Percentiles rank a stretch among this genome's conserved stretches.
These are phyloP conservation scores for Shiraia bambusicola DNA, from an alignment of 2,329 filamentous ascomycete genomes.

Conservation along the genomic window DNA sequence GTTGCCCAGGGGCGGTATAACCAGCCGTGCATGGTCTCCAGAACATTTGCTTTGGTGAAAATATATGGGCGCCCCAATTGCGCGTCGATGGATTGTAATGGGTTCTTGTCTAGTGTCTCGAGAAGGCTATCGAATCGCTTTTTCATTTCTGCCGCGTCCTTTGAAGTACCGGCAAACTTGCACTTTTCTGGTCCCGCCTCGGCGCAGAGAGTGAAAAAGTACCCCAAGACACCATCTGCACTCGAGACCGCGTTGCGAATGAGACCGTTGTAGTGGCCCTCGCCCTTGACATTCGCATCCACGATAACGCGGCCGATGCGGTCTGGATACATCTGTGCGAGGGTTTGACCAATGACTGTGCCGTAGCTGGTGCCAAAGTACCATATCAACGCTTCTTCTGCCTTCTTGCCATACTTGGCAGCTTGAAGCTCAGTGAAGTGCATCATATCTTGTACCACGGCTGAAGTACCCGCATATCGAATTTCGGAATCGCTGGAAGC, in stretches of 20 bases:
- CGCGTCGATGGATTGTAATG: neutral
- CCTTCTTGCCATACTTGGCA: conserved; percentile 17
- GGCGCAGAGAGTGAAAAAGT: conserved; percentile 57
- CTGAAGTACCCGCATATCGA: conserved; percentile 20
- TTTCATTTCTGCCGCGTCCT: conserved; percentile 3
- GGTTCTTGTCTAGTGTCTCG: conserved; percentile 21
- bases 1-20: neutral
- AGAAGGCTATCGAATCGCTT: conserved; percentile 10
- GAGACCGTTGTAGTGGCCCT: conserved; percentile 10
- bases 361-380: conserved; percentile 49
- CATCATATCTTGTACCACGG: conserved; percentile 35
- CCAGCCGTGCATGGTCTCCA: neutral
- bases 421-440: conserved; percentile 24
- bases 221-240: conserved; percentile 25
- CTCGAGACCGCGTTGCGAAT: neutral
- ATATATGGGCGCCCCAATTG: neutral
- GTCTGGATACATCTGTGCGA: conserved; percentile 48
- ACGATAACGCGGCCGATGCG: conserved; percentile 41
- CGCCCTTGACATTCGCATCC: conserved; percentile 45
- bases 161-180: conserved; percentile 6
- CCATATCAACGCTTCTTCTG: conserved; percentile 35
- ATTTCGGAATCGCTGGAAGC: conserved; percentile 6
- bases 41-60: neutral
- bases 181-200: conserved; percentile 44
- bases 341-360: conserved; percentile 48